phyloP scores from a whole-genome alignment of 2,329 filamentous ascomycete genomes.

The Calonectria multiphialidica region DNA sequence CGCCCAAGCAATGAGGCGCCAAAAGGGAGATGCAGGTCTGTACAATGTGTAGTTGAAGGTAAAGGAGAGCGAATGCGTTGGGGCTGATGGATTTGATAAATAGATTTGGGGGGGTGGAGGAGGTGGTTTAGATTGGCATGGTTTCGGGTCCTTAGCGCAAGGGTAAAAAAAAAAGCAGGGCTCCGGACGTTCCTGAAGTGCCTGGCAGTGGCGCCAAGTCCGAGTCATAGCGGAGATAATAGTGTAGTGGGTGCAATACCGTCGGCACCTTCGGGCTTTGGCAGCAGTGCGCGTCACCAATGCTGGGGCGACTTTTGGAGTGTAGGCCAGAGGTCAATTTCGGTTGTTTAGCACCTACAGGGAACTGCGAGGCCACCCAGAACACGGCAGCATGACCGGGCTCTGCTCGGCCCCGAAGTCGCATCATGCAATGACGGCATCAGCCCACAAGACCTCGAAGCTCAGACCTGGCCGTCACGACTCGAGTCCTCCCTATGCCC shows the following conservation, averaged over 20 bases:
- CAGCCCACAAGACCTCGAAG: constrained; percentile 18
- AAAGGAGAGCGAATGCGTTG: constrained; percentile 18
- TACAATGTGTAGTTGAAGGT: constrained; percentile 22
- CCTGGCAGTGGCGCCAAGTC: constrained; percentile 18
- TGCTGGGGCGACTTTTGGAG: constrained; percentile 5
- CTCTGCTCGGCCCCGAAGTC: constrained; percentile 17
- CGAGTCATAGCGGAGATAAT: constrained; percentile 18
- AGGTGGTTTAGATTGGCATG: constrained; percentile 26
- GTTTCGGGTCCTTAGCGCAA: constrained; percentile 10
- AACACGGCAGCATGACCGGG: not conserved
- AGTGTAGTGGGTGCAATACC: not conserved
- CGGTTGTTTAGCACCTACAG: constrained; percentile 23
- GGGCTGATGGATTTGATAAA: constrained; percentile 23
- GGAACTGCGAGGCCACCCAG: constrained; percentile 3
- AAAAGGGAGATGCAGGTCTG: constrained; percentile 13
- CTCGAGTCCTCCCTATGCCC: constrained; percentile 1
- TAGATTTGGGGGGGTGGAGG: constrained; percentile 15
- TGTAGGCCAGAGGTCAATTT: constrained; percentile 18
- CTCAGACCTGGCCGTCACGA: not conserved
- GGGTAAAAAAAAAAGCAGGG: constrained; percentile 17
- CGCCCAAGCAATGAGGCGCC: not conserved
- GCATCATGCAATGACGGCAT: constrained; percentile 24
- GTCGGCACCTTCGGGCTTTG: constrained; percentile 24
- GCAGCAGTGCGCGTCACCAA: constrained; percentile 1
- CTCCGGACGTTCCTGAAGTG: constrained; percentile 9